Percentiles rank a stretch among this genome's conserved stretches.
Evolutionary conservation across 345 rosid genomes (phyloP).

Genomic region (Gossypium anomalum): DNA sequence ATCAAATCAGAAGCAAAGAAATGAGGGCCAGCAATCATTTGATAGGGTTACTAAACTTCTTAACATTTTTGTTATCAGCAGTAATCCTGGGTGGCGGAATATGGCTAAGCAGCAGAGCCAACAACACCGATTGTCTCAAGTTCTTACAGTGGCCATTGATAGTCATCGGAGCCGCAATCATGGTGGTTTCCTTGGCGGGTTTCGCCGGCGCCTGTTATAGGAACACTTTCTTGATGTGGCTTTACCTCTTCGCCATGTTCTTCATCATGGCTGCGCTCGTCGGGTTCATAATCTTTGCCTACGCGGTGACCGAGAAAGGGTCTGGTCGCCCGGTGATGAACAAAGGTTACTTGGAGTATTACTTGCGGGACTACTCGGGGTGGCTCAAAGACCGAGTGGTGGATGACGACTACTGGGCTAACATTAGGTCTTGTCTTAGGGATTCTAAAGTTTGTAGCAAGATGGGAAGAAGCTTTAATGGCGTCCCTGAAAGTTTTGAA

Average conservation of each 20-base stretch:
- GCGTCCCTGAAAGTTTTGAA: slow-evolving; percentile 63
- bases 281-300: slow-evolving; percentile 83
- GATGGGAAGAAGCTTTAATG: slow-evolving; percentile 46
- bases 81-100: slow-evolving; percentile 96
- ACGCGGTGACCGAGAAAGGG: slow-evolving; percentile 82
- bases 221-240: slow-evolving; percentile 73
- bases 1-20: not conserved
- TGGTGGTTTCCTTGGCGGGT: slow-evolving; percentile 81
- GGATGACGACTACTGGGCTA: slow-evolving; percentile 52
- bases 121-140: slow-evolving; percentile 75
- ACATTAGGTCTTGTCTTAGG: slow-evolving; percentile 69
- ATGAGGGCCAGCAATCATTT: slow-evolving; percentile 82
- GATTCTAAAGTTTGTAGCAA: slow-evolving; percentile 68
- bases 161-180: slow-evolving; percentile 63
- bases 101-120: slow-evolving; percentile 91
- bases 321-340: slow-evolving; percentile 43
- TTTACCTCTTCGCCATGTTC: slow-evolving; percentile 83
- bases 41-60: slow-evolving; percentile 75
- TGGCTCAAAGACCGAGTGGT: slow-evolving; percentile 73
- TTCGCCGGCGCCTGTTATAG: slow-evolving; percentile 85
- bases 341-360: slow-evolving; percentile 64
- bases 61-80: slow-evolving; percentile 81
- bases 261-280: slow-evolving; percentile 73
- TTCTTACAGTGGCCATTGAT: slow-evolving; percentile 95
- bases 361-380: slow-evolving; percentile 65